Conservation (phyloP, 441 rosid genomes). For the Flueggea neowawraea region DNA sequence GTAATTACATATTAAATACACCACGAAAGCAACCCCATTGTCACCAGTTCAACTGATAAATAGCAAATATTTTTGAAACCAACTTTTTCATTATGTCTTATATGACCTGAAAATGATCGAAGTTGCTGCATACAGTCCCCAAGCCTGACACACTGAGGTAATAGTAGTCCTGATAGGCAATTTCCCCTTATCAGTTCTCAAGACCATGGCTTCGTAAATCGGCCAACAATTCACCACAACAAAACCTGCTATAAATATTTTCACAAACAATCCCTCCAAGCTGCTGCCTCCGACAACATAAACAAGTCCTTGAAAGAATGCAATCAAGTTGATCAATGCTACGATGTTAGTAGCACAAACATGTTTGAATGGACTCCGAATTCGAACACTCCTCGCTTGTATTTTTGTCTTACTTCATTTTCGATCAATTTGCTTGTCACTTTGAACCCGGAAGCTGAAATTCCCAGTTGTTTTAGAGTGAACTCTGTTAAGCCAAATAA, state of each 20-base stretch:
- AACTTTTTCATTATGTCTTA: too few species aligned
- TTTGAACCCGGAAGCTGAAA: constrained; percentile 34
- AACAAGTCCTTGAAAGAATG: constrained; percentile 27
- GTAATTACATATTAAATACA: too few species aligned
- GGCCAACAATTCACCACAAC: constrained; percentile 45
- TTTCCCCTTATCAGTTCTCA: constrained; percentile 51
- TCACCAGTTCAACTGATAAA: too few species aligned
- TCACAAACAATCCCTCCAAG: constrained; percentile 23
- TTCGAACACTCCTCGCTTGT: constrained; percentile 29
- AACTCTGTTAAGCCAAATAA: constrained; percentile 40
- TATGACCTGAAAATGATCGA: constrained; percentile 15
- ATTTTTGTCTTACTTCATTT: constrained; percentile 40
- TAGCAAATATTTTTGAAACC: too few species aligned
- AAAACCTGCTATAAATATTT: constrained; percentile 36
- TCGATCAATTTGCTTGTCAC: constrained; percentile 44
- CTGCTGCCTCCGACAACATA: not conserved
- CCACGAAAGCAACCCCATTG: too few species aligned
- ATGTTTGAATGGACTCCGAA: constrained; percentile 42
- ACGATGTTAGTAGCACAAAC: constrained; percentile 39
- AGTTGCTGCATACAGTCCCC: constrained; percentile 21
- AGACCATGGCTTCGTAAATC: constrained; percentile 47
- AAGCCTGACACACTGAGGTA: constrained; percentile 21
- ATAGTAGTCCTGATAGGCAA: constrained; percentile 28
- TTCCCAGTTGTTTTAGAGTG: constrained; percentile 31
- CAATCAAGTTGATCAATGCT: constrained; percentile 39